Conservation (phyloP, 805 yeast genomes). For the Myxozyma monticola region DNA sequence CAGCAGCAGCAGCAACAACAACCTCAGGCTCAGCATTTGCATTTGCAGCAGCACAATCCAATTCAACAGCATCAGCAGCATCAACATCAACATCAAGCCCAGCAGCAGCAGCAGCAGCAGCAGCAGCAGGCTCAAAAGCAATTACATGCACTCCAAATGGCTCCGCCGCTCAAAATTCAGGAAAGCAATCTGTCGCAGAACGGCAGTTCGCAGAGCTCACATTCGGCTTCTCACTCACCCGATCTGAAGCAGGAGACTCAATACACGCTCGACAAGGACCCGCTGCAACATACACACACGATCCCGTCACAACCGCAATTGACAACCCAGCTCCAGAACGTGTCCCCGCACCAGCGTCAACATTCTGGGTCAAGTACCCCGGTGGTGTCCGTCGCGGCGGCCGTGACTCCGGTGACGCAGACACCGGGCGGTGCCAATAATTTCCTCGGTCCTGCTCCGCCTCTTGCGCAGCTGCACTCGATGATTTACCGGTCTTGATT, state of each 20-base stretch:
- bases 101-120: conserved; percentile 5
- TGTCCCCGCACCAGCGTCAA: background rate
- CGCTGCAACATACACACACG: conserved; percentile 1
- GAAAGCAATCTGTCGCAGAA: background rate
- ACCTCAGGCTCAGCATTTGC: background rate
- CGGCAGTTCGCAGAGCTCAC: background rate
- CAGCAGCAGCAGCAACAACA: conserved; percentile 7
- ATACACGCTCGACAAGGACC: conserved; percentile 3
- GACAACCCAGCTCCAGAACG: background rate
- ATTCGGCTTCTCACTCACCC: background rate
- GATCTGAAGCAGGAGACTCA: conserved; percentile 3
- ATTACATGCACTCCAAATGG: background rate
- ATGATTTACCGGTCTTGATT: background rate
- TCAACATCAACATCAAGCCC: background rate
- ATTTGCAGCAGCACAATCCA: background rate
- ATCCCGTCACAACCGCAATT: conserved; percentile 2
- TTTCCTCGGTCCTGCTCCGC: no score
- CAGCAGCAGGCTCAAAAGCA: background rate
- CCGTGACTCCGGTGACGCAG: no score
- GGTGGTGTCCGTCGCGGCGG: no score
- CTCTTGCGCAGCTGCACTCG: background rate
- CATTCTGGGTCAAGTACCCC: no score
- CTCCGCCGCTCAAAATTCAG: background rate
- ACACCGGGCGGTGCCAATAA: no score
- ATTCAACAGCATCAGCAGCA: background rate